Evolutionary conservation across 2,329 filamentous ascomycete species (phyloP), one percentile per base, ranked within the genome.

Genomic region (Cyphellophora europaea): DNA sequence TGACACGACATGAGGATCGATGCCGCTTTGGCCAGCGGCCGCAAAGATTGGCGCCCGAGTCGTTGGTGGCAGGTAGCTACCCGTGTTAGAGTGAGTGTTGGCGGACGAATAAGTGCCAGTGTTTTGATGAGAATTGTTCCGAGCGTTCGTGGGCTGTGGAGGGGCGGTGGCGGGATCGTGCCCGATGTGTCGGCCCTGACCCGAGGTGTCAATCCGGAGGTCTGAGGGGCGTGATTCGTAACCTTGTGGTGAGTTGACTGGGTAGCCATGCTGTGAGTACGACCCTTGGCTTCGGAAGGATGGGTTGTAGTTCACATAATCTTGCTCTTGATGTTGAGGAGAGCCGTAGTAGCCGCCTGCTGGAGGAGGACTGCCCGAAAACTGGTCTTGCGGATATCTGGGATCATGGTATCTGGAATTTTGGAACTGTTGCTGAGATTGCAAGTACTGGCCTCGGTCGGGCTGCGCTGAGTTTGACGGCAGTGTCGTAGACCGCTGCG

Each of bases 1-100:
- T 17, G 58, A 48, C 30, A 53, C 44, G 5, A 56, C 50, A 40
- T 58, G 55, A 5, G 38, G 25, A n/a, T 12, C 6, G 3, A 38
- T 29, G 15, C 12, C 3, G 30, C 6, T 18, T 6, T 16, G n/a
- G 11, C 11, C 11, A 15, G 29, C 13, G 29, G 29, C 29, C 12
- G 29, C 29, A 17, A 11, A 14, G 29, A 11, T 15, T 8, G 29
- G 12, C 6, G 29, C 29, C n/a, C 28, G 30, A 11, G 5, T 6
- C 13, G 5, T 11, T n/a, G 29, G 30, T 10, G 12, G 15, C 6
- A n/a, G 15, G n/a, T 8, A 8, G 21, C 8, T 8, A n/a, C 21
- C 12, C 15, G 30, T 32, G 3, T 6, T 6, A n/a, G n/a, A n/a
- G 30, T 18, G 11, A 12, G 10, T 32, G 17, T 16, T 18, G 30